phyloP scores from a whole-genome alignment of 257 asterid species.

The Forsythia suspensa region DNA sequence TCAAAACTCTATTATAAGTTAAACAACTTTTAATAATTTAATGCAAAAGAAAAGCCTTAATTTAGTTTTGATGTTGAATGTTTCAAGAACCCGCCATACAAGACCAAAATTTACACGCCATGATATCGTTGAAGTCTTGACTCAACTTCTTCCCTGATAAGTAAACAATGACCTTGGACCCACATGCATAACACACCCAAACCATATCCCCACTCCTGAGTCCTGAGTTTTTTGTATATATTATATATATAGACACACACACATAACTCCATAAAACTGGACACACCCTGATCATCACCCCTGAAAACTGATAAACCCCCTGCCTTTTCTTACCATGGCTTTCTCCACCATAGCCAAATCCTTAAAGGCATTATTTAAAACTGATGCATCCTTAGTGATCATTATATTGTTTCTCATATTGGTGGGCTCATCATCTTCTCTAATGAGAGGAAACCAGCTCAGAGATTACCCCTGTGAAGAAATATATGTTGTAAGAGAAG shows the following conservation, averaged over 20 bases:
- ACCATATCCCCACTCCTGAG: too few relatives aligned
- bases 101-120: neutral
- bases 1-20: neutral
- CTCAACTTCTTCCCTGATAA: neutral
- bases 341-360: neutral
- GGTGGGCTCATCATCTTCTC: neutral
- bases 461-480: neutral
- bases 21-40: neutral
- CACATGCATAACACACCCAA: neutral
- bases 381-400: neutral
- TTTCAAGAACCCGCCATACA: neutral
- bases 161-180: neutral
- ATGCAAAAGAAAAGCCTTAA: neutral
- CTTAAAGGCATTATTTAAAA: neutral
- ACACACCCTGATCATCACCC: neutral
- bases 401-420: neutral
- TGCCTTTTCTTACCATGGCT: neutral
- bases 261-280: neutral
- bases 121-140: neutral
- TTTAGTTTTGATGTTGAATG: neutral
- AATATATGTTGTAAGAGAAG: constrained; percentile 4
- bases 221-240: too few relatives aligned
- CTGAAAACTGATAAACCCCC: neutral
- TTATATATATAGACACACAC: neutral
- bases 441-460: neutral